A percentile compares a stretch with the other conserved stretches of the same genome.
Conservation (phyloP, 257 asterid genomes). For the Capsicum pubescens region DNA sequence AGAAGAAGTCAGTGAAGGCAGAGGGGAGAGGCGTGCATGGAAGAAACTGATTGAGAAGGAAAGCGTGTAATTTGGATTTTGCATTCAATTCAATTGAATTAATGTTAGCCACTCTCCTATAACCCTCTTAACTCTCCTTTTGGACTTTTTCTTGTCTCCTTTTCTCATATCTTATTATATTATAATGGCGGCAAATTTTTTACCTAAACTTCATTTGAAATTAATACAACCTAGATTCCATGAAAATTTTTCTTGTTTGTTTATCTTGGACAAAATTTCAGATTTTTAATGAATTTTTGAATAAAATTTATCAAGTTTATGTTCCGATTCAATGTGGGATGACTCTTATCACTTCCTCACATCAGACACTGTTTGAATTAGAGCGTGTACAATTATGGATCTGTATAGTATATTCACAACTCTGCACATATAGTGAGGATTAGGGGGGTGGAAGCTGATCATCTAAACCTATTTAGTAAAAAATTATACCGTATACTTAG, state of each 20-base stretch:
- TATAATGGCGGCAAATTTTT: not conserved
- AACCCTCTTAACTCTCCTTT: slow-evolving; percentile 31
- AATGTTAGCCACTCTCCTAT: not conserved
- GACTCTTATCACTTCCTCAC: not conserved
- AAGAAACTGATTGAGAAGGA: not conserved
- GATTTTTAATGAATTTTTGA: not conserved
- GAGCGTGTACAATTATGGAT: not conserved
- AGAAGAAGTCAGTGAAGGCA: slow-evolving; percentile 32
- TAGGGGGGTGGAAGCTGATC: too few species aligned
- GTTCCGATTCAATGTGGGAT: not conserved
- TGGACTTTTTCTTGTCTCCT: not conserved
- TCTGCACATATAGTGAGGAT: too few species aligned
- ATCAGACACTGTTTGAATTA: too few species aligned
- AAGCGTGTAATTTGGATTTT: slow-evolving; percentile 47
- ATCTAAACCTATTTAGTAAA: too few species aligned
- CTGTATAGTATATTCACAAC: not conserved
- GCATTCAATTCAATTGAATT: slow-evolving; percentile 18
- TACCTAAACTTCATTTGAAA: not conserved
- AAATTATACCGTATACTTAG: too few species aligned
- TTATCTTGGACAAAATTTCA: not conserved
- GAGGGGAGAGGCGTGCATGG: slow-evolving; percentile 51
- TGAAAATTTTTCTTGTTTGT: too few species aligned
- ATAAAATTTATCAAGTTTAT: too few species aligned
- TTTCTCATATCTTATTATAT: not conserved
- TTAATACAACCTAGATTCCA: too few species aligned